A percentile compares a stretch with the other conserved stretches of the same genome.
phyloP scores from a whole-genome alignment of 345 rosid species.

The Orychophragmus violaceus region DNA sequence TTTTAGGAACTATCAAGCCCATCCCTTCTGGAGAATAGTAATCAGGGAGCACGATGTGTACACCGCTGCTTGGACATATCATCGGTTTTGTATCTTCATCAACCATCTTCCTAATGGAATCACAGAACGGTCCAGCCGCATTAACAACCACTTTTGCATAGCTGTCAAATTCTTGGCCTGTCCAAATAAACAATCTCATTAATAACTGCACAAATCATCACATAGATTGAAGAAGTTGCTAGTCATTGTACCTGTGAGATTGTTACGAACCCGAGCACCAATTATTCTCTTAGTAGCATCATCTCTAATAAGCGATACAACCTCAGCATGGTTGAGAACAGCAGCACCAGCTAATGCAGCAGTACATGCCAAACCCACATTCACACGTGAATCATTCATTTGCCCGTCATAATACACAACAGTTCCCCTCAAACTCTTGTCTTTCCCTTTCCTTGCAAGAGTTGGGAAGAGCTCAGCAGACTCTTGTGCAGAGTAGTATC shows the following conservation, averaged over 20 bases:
- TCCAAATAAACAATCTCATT: neutral
- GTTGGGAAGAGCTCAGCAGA: constrained; percentile 88
- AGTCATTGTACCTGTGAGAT: constrained; percentile 55
- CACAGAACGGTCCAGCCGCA: constrained; percentile 97
- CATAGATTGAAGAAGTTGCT: neutral
- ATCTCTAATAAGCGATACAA: constrained; percentile 66
- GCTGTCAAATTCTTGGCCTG: constrained; percentile 80
- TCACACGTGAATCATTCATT: constrained; percentile 94
- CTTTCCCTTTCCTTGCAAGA: constrained; percentile 71
- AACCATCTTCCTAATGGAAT: constrained; percentile 79
- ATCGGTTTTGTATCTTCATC: constrained; percentile 56
- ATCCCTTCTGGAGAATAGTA: constrained; percentile 99
- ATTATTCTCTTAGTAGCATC: constrained; percentile 48
- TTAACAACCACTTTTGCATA: constrained; percentile 88
- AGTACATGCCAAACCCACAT: constrained; percentile 83
- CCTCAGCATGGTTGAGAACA: constrained; percentile 95
- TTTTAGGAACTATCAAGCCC: constrained; percentile 99
- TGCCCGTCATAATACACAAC: constrained; percentile 98
- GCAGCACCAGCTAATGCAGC: constrained; percentile 94
- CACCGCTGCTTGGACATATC: constrained; percentile 97
- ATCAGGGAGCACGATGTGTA: constrained; percentile 89
- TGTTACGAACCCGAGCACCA: constrained; percentile 90
- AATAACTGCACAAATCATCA: neutral
- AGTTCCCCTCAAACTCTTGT: constrained; percentile 66
- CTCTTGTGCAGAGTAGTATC: constrained; percentile 84